These are phyloP conservation scores for Penicillium sp. DNA, from an alignment of 2,329 filamentous ascomycete species.

Conservation along the genomic window DNA sequence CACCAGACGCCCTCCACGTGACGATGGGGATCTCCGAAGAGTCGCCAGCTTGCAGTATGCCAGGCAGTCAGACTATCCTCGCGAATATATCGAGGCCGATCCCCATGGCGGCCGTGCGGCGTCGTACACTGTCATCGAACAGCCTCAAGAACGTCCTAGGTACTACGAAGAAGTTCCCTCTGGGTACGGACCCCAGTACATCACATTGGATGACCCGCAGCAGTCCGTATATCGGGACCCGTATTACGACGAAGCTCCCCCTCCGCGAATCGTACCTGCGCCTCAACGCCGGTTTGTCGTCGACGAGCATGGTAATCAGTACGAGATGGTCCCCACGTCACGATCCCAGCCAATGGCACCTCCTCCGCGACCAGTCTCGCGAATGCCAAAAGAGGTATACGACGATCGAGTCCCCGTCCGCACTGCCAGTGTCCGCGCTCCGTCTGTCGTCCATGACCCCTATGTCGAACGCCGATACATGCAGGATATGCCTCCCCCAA, in stretches of 20 bases:
- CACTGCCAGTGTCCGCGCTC: slow-evolving; percentile 38
- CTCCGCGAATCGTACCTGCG: slow-evolving; percentile 50
- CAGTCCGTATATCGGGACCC: slow-evolving; percentile 38
- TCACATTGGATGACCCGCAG: slow-evolving; percentile 38
- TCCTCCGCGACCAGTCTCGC: slow-evolving; percentile 33
- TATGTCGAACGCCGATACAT: slow-evolving; percentile 42
- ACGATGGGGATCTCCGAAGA: slow-evolving; percentile 47
- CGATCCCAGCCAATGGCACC: slow-evolving; percentile 34
- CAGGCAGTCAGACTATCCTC: slow-evolving; percentile 41
- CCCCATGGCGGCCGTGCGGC: slow-evolving; percentile 37
- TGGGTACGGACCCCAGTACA: slow-evolving; percentile 33
- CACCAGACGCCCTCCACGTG: slow-evolving; percentile 37
- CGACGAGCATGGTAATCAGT: slow-evolving; percentile 80
- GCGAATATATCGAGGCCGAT: slow-evolving; percentile 48
- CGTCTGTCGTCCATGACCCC: slow-evolving; percentile 44
- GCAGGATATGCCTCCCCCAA: slow-evolving; percentile 47
- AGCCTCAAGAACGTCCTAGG: slow-evolving; percentile 35
- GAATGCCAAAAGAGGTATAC: slow-evolving; percentile 36
- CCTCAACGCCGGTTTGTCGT: slow-evolving; percentile 68
- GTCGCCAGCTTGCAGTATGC: slow-evolving; percentile 49
- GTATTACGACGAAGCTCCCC: slow-evolving; percentile 46
- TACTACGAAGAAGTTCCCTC: slow-evolving; percentile 42
- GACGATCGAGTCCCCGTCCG: slow-evolving; percentile 32
- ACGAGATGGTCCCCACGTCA: slow-evolving; percentile 53
- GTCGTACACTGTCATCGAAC: slow-evolving; percentile 43